Evolutionary conservation across 176 grass and related monocot genomes (phyloP).

Genomic region (Bromus sterilis): DNA sequence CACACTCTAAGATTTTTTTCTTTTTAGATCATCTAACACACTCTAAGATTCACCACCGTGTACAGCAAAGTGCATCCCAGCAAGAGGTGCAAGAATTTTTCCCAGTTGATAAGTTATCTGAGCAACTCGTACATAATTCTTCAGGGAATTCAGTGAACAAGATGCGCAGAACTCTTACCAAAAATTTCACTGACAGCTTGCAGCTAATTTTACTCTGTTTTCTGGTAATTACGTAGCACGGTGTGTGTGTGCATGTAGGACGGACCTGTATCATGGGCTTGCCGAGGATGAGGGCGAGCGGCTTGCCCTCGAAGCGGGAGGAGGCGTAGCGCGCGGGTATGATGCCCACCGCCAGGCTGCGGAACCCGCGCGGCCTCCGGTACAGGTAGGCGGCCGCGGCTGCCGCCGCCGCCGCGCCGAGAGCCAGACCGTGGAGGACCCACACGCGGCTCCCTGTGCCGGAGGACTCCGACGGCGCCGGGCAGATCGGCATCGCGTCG

Average conservation of each 20-base stretch:
- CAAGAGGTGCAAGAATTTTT: background rate
- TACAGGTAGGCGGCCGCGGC: constrained; percentile 30
- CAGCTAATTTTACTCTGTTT: background rate
- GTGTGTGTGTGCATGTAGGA: too few species aligned
- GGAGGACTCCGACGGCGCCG: constrained; percentile 38
- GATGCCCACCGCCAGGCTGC: constrained; percentile 62
- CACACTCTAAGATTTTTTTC: too few species aligned
- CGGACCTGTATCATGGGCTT: constrained; percentile 89
- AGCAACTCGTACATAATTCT: background rate
- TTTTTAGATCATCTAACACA: too few species aligned
- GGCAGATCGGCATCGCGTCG: constrained; percentile 56
- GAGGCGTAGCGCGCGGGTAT: constrained; percentile 92
- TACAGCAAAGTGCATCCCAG: background rate
- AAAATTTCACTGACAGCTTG: background rate
- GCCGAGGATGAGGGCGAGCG: constrained; percentile 71
- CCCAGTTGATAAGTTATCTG: background rate
- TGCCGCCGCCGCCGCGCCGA: constrained; percentile 36
- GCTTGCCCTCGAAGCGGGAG: constrained; percentile 84
- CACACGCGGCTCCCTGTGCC: constrained; percentile 18
- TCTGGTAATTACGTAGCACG: too few species aligned
- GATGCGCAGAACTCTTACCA: background rate
- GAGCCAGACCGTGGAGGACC: constrained; percentile 44
- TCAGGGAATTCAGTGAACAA: background rate
- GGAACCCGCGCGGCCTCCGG: constrained; percentile 41
- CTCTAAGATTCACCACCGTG: background rate